A percentile compares a stretch with the other conserved stretches of the same genome.
phyloP scores from a whole-genome alignment of 768 basidiomycete species.

The Tricholoma terreum region DNA sequence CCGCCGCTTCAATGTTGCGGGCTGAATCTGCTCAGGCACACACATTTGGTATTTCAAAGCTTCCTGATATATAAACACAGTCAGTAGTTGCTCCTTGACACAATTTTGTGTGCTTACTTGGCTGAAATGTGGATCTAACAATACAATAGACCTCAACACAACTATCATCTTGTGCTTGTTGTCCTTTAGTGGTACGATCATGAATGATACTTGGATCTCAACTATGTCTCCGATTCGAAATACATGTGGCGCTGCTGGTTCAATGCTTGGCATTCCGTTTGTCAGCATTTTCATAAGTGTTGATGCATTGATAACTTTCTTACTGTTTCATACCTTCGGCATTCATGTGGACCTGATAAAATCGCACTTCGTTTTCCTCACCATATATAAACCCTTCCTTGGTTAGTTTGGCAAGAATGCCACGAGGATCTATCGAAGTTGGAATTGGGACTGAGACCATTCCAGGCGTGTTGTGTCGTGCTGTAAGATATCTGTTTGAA shows the following conservation, averaged over 20 bases:
- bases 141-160: slow-evolving; percentile 9
- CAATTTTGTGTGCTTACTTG: slow-evolving; percentile 4
- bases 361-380: slow-evolving; percentile 1
- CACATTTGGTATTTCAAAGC: not conserved
- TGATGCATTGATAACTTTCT: not conserved
- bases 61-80: not conserved
- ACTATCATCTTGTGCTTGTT: slow-evolving; percentile 10
- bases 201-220: slow-evolving; percentile 10
- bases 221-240: slow-evolving; percentile 16
- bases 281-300: not conserved
- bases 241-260: not conserved
- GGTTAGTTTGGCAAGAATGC: not conserved
- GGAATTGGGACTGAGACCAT: slow-evolving; percentile 3
- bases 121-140: slow-evolving; percentile 9
- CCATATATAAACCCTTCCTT: not conserved
- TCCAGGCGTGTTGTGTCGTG: not conserved
- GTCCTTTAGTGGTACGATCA: slow-evolving; percentile 11
- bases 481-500: slow-evolving; percentile 13
- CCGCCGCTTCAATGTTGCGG: not conserved
- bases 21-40: not conserved
- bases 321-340: not conserved
- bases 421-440: not conserved
- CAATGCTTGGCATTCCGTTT: not conserved
- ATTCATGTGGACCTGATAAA: not conserved
- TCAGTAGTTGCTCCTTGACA: not conserved